Evolutionary conservation across 208 protist genomes (phyloP), one percentile per base, ranked within the genome.

Genomic region (Lotmaria passim): DNA sequence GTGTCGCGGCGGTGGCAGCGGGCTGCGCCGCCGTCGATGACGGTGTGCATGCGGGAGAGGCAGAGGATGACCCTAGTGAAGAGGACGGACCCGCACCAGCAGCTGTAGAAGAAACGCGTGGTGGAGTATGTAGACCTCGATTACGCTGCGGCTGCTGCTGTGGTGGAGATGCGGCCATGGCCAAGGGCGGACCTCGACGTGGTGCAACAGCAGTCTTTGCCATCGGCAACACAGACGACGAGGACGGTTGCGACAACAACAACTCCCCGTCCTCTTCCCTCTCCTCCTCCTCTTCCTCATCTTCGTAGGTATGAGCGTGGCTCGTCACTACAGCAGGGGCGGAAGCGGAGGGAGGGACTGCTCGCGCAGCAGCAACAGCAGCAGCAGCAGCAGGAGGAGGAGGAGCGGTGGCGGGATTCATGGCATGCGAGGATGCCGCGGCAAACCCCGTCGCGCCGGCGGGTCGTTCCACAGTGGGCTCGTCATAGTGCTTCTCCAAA

Each of bases 181-280:
- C 56, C n/a, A 24, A 2, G 15, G 51, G 62, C 5, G 65, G 72
- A 24, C 65, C 72, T 8, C 47, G 48, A 26, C 41, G 72, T n/a
- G 47, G 41, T 51, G 39, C 31, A 23, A 39, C 10, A 4, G 41
- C 41, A n/a, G 41, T 10, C 41, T 4, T 4, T 46, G 41, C 5
- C 41, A 15, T 10, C 36, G 8, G 8, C 36, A 39, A 6, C 36
- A 12, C 12, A 6, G 36, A 39, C n/a, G 41, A 46, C 41, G 15
- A 46, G 15, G 15, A 46, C 41, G 11, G 41, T 7, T 15, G 41
- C 41, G 41, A 46, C 14, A 19, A 46, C 41, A n/a, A n/a, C n/a
- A n/a, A n/a, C n/a, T n/a, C n/a, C n/a, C n/a, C 28, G 14, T 55
- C 28, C 10, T 28, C 36, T 4, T 26, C 34, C 19, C 7, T 21